phyloP scores from a whole-genome alignment of 176 grass and related monocot species.

The Oropetium thomaeum region DNA sequence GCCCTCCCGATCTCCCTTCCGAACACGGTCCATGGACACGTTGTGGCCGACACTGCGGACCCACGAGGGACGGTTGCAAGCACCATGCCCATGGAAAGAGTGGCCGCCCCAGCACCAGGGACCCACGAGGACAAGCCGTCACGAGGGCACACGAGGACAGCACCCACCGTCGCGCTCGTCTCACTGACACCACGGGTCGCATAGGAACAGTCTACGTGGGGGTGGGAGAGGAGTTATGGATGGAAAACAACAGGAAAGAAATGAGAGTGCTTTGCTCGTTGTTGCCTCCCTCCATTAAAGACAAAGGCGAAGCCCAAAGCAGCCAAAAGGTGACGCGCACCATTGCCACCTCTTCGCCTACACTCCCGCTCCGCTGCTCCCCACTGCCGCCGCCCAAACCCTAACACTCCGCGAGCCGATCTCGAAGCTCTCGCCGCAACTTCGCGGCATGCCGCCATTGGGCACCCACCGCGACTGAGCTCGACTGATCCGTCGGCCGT shows the following conservation, averaged over 20 bases:
- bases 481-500: neutral
- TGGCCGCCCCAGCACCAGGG: neutral
- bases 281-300: slow-evolving; percentile 62
- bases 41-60: rapidly evolving
- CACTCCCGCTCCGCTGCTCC: neutral
- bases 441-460: slow-evolving; percentile 3
- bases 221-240: neutral
- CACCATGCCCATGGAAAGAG: neutral
- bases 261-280: slow-evolving; percentile 44
- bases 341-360: neutral
- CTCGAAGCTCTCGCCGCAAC: neutral
- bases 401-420: slow-evolving; percentile 17
- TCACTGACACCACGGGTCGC: neutral
- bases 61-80: neutral
- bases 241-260: neutral
- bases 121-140: slow-evolving; percentile 2
- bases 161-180: neutral
- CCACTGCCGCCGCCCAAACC: slow-evolving; percentile 23
- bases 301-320: slow-evolving; percentile 11
- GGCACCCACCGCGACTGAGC: neutral
- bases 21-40: neutral
- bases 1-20: no score
- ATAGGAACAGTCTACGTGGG: neutral
- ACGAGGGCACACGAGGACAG: neutral
- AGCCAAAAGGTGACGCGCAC: slow-evolving; percentile 36